Evolutionary conservation across 768 basidiomycete species (phyloP), one percentile per base, ranked within the genome.

Genomic region (Harrya chromipes): DNA sequence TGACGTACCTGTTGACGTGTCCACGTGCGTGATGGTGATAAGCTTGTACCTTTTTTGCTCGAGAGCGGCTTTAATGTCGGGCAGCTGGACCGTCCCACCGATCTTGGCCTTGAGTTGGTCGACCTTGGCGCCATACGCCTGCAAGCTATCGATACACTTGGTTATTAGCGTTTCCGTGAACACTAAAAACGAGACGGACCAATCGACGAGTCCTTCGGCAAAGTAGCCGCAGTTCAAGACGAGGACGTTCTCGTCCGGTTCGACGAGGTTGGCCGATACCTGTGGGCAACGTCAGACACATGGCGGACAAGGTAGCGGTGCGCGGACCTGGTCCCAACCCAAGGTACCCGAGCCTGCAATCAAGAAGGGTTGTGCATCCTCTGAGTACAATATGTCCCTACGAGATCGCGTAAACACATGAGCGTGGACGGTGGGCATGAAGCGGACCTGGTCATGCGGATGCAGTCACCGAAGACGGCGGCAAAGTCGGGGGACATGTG

Each of bases 331-430:
- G 67, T 97, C 94, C 94, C 94, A 98, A 24, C 97, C 97, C 29
- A 99, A 77, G 2, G 97, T 98, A 14, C 97, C 97, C 47, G 86
- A 90, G 2, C 97, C 97, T 23, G 94, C 85, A 54, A 98, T 87
- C 60, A 99, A 71, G 76, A 99, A 93, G 0, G 93, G 91, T 63
- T 98, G 97, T 0, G 79, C 89, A 20, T 75, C 72, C 47, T 82
- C 78, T 26, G 95, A 86, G 64, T 83, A 84, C 19, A 98, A 70
- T 7, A 97, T 84, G 47, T 89, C 74, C 53, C 89, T 86, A 55
- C 36, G 45, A 2, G 2, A 10, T 2, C 11, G 12, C 7, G 39
- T 11, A 2, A 13, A 55, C 21, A 44, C 26, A 48, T 31, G 35
- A 34, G 46, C 31, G 40, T 23, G 53, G 49, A 33, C 0, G 9